Evolutionary conservation across 257 asterid species (phyloP), one percentile per base, ranked within the genome.

Genomic region (Solanum boliviense): DNA sequence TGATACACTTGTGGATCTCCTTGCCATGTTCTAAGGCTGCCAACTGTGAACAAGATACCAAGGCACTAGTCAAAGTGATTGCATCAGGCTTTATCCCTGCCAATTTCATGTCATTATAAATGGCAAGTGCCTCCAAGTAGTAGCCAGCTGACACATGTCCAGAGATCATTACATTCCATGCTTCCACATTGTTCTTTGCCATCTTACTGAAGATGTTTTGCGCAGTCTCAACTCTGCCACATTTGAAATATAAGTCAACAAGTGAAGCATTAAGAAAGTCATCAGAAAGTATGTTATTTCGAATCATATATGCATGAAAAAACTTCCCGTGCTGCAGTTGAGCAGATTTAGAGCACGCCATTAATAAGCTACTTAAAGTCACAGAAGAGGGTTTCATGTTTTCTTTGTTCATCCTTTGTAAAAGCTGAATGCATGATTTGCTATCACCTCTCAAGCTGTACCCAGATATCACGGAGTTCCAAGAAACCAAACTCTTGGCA

Each of bases 121-220:
- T 67, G n/a, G 23, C 88, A 79, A 95, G 95, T 29, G 98, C 98
- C 91, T 94, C 96, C 86, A 92, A 89, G 90, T 94, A 94, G 81
- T 84, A 86, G 12, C 98, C 96, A 35, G 93, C 91, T 15, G 96
- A 94, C 78, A 93, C 97, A 87, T 93, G 94, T 83, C 98, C 98
- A 62, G 98, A 94, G 81, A 95, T 94, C 97, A 95, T 94, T 31
- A 94, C 93, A 31, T 95, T 95, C 97, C 98, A 95, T 82, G 95
- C 88, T 36, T 92, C 90, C 36, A 89, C 87, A 84, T 89, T 84
- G 18, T 91, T 88, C 89, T 94, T 94, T 31, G 92, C 88, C 89
- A 91, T 92, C 85, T 15, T 46, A 13, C 20, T 23, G 18, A 94
- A 94, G 60, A 92, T 90, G 8, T 84, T 91, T 87, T 93, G 94